Percentiles rank a stretch among this genome's conserved stretches.
Conservation (phyloP, 441 rosid species). For the Pelargonium exstipulatum region DNA sequence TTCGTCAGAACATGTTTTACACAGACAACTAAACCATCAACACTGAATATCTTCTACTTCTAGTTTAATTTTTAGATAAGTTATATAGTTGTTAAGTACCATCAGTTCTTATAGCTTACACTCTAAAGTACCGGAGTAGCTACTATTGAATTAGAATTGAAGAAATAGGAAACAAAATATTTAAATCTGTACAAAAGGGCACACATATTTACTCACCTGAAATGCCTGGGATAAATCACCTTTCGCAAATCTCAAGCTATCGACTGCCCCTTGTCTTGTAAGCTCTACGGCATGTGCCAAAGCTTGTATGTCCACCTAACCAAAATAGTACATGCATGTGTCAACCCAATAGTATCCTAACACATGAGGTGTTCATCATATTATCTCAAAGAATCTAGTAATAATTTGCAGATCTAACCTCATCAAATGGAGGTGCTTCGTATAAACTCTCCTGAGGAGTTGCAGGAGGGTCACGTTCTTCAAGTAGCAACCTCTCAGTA, state of each 20-base stretch:
- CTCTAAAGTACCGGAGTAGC: background rate
- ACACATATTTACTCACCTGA: slow-evolving; percentile 46
- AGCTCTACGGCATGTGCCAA: slow-evolving; percentile 95
- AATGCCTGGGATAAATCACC: slow-evolving; percentile 90
- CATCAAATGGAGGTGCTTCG: slow-evolving; percentile 87
- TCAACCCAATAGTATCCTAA: slow-evolving; percentile 6
- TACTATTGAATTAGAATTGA: background rate
- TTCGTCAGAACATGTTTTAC: too few species aligned
- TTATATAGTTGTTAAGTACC: background rate
- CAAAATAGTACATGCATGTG: slow-evolving; percentile 8
- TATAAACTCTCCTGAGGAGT: slow-evolving; percentile 56
- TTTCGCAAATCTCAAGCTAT: slow-evolving; percentile 86
- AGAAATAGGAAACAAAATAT: slow-evolving; percentile 12
- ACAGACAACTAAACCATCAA: background rate
- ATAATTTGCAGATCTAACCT: slow-evolving; percentile 40
- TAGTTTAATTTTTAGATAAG: background rate
- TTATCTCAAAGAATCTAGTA: slow-evolving; percentile 13
- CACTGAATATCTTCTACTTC: background rate
- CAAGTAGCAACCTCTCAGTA: slow-evolving; percentile 72
- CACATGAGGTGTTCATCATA: slow-evolving; percentile 11
- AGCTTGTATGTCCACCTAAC: slow-evolving; percentile 90
- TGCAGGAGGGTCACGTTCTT: slow-evolving; percentile 76
- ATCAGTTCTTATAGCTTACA: background rate
- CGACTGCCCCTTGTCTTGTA: slow-evolving; percentile 92
- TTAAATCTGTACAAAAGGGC: background rate